phyloP scores from a whole-genome alignment of 2,329 filamentous ascomycete species.

The Aspergillus texensis region DNA sequence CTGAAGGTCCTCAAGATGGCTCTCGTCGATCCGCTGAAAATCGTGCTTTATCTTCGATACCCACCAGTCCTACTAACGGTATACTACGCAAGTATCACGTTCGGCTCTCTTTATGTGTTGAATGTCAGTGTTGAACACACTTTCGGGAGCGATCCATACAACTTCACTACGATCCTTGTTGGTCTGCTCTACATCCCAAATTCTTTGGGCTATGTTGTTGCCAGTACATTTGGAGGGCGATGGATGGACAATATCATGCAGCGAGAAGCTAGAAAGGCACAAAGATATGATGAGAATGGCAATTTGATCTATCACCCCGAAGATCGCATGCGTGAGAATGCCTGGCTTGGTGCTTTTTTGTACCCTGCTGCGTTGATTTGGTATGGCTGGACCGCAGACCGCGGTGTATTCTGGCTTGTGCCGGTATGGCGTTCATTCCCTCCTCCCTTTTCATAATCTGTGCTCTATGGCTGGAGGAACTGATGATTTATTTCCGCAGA shows the following conservation, averaged over 20 bases:
- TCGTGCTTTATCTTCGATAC: slow-evolving; percentile 72
- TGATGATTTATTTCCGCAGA: slow-evolving; percentile 28
- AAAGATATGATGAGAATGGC: slow-evolving; percentile 68
- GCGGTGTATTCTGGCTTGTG: slow-evolving; percentile 65
- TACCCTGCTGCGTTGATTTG: slow-evolving; percentile 72
- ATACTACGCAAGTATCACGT: slow-evolving; percentile 73
- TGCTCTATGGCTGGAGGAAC: background rate
- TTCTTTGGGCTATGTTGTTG: slow-evolving; percentile 70
- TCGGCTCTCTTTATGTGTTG: slow-evolving; percentile 73
- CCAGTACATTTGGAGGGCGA: slow-evolving; percentile 69
- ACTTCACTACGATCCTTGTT: slow-evolving; percentile 67
- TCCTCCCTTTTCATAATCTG: background rate
- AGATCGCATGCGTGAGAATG: slow-evolving; percentile 81
- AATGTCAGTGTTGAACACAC: slow-evolving; percentile 76
- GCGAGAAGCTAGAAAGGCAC: slow-evolving; percentile 70
- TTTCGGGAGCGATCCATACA: slow-evolving; percentile 69
- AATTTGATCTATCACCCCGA: slow-evolving; percentile 71
- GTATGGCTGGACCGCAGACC: slow-evolving; percentile 74
- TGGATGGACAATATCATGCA: slow-evolving; percentile 85
- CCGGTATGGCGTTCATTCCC: slow-evolving; percentile 38
- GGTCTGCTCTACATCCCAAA: slow-evolving; percentile 78
- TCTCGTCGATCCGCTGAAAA: slow-evolving; percentile 71
- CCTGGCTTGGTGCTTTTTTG: slow-evolving; percentile 71
- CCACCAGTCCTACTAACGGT: slow-evolving; percentile 74
- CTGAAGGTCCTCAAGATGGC: slow-evolving; percentile 59